phyloP scores from a whole-genome alignment of 495 filamentous ascomycete species.

The Physcia stellaris region DNA sequence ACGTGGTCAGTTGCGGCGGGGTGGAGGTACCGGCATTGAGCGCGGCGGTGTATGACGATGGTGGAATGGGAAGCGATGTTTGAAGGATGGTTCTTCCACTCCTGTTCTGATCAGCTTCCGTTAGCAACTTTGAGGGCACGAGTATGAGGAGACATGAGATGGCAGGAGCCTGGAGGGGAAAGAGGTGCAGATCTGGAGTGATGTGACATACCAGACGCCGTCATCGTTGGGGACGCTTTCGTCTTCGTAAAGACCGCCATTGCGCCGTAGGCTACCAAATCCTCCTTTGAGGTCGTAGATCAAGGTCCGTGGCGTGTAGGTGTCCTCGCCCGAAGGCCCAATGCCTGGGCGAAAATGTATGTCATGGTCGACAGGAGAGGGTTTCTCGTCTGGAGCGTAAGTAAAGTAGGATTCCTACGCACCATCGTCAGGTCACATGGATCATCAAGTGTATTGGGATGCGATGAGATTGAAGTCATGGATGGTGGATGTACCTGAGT shows the following conservation, averaged over 20 bases:
- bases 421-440: too few relatives aligned
- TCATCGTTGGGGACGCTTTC: too few relatives aligned
- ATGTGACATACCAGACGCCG: constrained; percentile 5
- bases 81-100: constrained; percentile 56
- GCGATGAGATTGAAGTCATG: not conserved
- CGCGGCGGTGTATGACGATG: constrained; percentile 60
- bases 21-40: constrained; percentile 52
- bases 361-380: constrained; percentile 75
- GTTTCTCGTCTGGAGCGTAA: constrained; percentile 51
- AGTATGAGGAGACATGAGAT: too few relatives aligned
- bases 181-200: too few relatives aligned
- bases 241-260: too few relatives aligned
- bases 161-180: too few relatives aligned
- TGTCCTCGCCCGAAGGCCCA: constrained; percentile 65
- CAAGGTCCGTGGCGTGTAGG: constrained; percentile 77
- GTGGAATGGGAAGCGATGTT: constrained; percentile 47
- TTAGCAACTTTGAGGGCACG: too few relatives aligned
- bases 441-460: constrained; percentile 12
- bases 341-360: constrained; percentile 84
- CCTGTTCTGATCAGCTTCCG: constrained; percentile 42
- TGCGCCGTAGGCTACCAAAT: constrained; percentile 79
- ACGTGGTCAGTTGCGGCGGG: constrained; percentile 48
- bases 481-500: constrained; percentile 44
- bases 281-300: constrained; percentile 92
- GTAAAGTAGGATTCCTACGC: constrained; percentile 99